Conservation (phyloP, 78 protist species). For the Pigoraptor vietnamica region DNA sequence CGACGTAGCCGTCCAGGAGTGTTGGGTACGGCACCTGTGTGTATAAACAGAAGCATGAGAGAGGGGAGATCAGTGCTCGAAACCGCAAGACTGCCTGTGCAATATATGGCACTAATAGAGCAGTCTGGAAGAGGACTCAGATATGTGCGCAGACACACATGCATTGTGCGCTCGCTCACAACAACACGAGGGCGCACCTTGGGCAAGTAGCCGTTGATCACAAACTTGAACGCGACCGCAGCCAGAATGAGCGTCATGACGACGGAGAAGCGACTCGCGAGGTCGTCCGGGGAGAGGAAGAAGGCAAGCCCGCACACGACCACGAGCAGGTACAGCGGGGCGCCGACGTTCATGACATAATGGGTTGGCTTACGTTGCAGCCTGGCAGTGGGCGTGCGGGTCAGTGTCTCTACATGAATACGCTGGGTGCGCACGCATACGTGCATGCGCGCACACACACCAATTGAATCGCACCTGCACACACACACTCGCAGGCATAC, state of each 20-base stretch:
- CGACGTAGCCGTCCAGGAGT: background rate
- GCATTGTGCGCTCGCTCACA: no score
- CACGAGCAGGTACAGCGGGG: background rate
- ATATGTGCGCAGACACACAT: no score
- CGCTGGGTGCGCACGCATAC: background rate
- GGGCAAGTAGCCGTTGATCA: background rate
- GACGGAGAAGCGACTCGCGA: background rate
- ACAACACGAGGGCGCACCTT: no score
- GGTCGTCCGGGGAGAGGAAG: background rate
- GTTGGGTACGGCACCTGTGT: background rate
- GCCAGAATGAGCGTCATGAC: background rate
- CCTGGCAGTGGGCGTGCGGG: background rate
- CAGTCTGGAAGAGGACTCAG: no score
- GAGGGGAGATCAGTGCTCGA: no score
- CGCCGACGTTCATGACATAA: background rate
- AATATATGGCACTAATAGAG: no score
- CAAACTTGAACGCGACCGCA: background rate
- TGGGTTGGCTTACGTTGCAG: background rate
- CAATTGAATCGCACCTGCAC: no score
- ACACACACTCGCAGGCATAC: no score
- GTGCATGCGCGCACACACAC: background rate
- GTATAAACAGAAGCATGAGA: no score
- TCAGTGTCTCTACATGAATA: background rate
- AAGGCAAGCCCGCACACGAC: background rate
- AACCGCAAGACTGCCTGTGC: no score